These are phyloP conservation scores for Colletotrichum sp. DNA, from an alignment of 2,329 filamentous ascomycete genomes.

Conservation along the genomic window DNA sequence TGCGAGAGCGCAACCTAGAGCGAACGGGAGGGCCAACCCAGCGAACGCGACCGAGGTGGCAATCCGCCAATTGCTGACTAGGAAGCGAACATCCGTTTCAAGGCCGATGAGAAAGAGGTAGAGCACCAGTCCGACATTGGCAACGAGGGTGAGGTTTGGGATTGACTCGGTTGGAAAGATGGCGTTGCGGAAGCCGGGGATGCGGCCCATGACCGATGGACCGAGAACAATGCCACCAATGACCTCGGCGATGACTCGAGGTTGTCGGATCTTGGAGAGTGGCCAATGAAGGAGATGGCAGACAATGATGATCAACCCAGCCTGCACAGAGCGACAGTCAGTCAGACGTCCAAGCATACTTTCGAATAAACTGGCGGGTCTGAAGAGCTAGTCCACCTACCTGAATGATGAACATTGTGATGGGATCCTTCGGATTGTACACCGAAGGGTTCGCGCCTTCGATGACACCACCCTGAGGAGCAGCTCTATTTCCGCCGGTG, in stretches of 20 bases:
- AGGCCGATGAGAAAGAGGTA: constrained; percentile 89
- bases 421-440: constrained; percentile 74
- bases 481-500: constrained; percentile 28
- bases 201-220: constrained; percentile 86
- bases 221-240: constrained; percentile 85
- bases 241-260: constrained; percentile 84
- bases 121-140: constrained; percentile 82
- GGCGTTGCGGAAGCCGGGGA: constrained; percentile 75
- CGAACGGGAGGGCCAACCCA: constrained; percentile 85
- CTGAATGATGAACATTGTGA: constrained; percentile 81
- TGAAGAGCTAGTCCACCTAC: constrained; percentile 25
- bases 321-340: constrained; percentile 22
- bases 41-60: constrained; percentile 79
- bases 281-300: constrained; percentile 71
- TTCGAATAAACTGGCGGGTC: not conserved
- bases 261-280: constrained; percentile 77
- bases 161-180: constrained; percentile 83
- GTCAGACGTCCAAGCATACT: not conserved
- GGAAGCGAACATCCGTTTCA: constrained; percentile 82
- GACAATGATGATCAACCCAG: constrained; percentile 52
- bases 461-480: constrained; percentile 66
- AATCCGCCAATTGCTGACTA: constrained; percentile 80
- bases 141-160: constrained; percentile 76
- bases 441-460: constrained; percentile 72
- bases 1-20: constrained; percentile 78